A percentile compares a stretch with the other conserved stretches of the same genome.
These are phyloP conservation scores for Brassica cretica DNA, from an alignment of 345 rosid species.

Conservation along the genomic window DNA sequence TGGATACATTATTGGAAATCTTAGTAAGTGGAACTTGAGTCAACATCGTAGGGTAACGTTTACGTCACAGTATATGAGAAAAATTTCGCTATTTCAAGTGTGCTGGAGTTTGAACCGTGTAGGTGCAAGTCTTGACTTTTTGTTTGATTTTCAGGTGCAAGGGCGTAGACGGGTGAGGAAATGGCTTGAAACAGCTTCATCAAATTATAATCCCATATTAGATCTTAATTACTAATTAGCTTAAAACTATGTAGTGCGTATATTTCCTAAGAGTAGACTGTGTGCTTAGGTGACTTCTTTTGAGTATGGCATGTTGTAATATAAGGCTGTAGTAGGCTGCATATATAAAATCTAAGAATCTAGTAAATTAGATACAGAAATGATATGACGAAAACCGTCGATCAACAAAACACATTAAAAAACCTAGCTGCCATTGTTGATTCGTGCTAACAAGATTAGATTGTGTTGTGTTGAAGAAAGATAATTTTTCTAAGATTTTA, in stretches of 20 bases:
- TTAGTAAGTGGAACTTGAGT: not conserved
- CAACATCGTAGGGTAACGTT: not conserved
- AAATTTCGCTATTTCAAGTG: too few species aligned
- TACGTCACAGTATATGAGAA: too few species aligned
- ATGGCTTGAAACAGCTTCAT: not conserved
- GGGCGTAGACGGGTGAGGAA: not conserved
- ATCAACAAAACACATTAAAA: too few species aligned
- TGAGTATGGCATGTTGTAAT: too few species aligned
- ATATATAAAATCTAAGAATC: too few species aligned
- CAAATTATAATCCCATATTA: not conserved
- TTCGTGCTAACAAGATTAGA: not conserved
- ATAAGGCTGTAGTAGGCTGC: too few species aligned
- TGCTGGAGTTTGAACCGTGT: too few species aligned
- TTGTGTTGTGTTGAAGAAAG: not conserved
- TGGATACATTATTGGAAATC: not conserved
- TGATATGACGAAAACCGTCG: too few species aligned
- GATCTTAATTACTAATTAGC: not conserved
- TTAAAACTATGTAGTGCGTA: not conserved
- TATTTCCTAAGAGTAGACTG: not conserved
- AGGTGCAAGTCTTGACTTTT: not conserved
- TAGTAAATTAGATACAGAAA: too few species aligned
- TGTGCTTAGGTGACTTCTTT: not conserved
- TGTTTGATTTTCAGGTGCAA: not conserved
- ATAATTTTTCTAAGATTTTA: not conserved
- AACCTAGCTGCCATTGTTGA: too few species aligned